Evolutionary conservation across 495 filamentous ascomycete genomes (phyloP).

Genomic region (Annulohypoxylon bovei): DNA sequence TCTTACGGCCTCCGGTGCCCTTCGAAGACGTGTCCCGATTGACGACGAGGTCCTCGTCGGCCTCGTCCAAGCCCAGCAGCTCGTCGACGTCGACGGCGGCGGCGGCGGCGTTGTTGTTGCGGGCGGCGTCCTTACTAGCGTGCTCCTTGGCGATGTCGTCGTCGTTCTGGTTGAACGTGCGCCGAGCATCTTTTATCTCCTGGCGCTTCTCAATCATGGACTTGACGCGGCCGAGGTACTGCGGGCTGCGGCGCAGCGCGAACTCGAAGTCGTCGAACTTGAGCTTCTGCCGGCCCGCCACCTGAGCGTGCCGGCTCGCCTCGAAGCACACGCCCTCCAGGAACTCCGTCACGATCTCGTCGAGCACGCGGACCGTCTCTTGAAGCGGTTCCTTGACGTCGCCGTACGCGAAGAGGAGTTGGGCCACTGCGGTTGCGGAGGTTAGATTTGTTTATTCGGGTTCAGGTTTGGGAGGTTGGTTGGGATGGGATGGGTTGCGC

Average conservation of each 20-base stretch:
- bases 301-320: slow-evolving; percentile 80
- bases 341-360: slow-evolving; percentile 94
- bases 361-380: slow-evolving; percentile 84
- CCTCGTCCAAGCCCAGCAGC: slow-evolving; percentile 35
- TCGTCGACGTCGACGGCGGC: slow-evolving; percentile 11
- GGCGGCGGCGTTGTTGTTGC: slow-evolving; percentile 1
- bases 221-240: slow-evolving; percentile 88
- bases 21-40: slow-evolving; percentile 34
- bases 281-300: slow-evolving; percentile 89
- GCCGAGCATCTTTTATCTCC: slow-evolving; percentile 78
- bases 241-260: slow-evolving; percentile 82
- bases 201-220: slow-evolving; percentile 85
- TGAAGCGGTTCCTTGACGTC: slow-evolving; percentile 77
- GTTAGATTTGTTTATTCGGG: neutral
- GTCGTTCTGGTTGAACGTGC: slow-evolving; percentile 64
- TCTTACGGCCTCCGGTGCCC: slow-evolving; percentile 53
- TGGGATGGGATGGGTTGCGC: slow-evolving; percentile 35
- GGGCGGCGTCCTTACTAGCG: slow-evolving; percentile 15
- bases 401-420: slow-evolving; percentile 88
- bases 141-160: slow-evolving; percentile 51
- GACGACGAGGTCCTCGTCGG: slow-evolving; percentile 37
- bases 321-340: slow-evolving; percentile 89
- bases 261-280: slow-evolving; percentile 99
- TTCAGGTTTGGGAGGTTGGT: slow-evolving; percentile 17
- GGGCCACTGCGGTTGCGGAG: slow-evolving; percentile 65